Base-by-base conservation (phyloP, 2,329 filamentous ascomycete genomes). In the Purpureocillium lavendulum region DNA sequence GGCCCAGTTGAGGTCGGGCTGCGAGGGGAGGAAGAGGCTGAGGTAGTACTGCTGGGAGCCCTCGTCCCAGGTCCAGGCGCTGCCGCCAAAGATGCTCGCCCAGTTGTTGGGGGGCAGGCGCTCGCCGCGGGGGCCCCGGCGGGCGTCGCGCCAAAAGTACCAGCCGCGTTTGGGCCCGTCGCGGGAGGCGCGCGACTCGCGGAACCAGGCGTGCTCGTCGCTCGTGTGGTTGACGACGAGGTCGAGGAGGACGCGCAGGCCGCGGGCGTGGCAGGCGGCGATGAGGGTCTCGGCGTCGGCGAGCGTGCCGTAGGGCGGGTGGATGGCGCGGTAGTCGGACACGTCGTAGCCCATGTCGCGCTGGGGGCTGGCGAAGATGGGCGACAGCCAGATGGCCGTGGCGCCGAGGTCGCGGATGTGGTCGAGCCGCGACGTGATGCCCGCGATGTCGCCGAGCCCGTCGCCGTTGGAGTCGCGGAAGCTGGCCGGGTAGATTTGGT, bases 1-100 rank as follows among this genome's bases (percentile, higher is more conserved):
- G 47, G 81, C 75, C 79, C 80, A 84, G 56, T 84, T 84, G 14
- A 85, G 65, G 48, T 84, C 81, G 0, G 81, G 80, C 49, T 84
- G 80, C 40, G 77, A 70, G 1, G 66, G 66, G 4, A 71, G 68
- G 52, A 81, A 85, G 5, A 84, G 65, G 41, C 74, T 70, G 1
- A 83, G 70, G 48, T 81, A 67, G 43, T 63, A 64, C 39, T 65
- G 55, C 1, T 51, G 41, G 0, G 60, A 59, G 7, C 46, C 36
- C 45, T 62, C 59, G 37, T 62, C 60, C 37, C 58, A 67, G 12
- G 51, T 49, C 59, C 59, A 64, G 2, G 51, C 53, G 30, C 53
- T 53, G 36, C 62, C 64, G 21, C 59, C 59, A 42, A 67, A 67
- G 7, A 58, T 52, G 0, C 57, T 58, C 0, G 47, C 52, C 66